Evolutionary conservation across 2,329 filamentous ascomycete genomes (phyloP).

Genomic region (Botrytis byssoidea): DNA sequence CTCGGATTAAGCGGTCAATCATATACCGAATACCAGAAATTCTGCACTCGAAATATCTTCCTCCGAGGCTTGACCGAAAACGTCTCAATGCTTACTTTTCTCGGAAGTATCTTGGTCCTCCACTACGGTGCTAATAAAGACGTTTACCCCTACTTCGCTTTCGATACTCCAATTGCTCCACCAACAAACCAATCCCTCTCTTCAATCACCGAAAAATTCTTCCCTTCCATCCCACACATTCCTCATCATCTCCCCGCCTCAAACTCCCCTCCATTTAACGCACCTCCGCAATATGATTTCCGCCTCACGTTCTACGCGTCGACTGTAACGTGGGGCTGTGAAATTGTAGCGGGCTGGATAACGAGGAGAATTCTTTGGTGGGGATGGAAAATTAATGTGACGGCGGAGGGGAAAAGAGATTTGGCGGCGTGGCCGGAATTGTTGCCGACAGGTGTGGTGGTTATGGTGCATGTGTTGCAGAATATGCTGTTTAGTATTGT

Average conservation of each 20-base stretch:
- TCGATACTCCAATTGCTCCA: conserved; percentile 45
- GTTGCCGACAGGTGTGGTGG: conserved; percentile 62
- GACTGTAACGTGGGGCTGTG: conserved; percentile 64
- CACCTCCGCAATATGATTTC: conserved; percentile 55
- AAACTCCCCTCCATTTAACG: conserved; percentile 31
- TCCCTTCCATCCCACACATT: not conserved
- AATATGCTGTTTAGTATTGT: conserved; percentile 73
- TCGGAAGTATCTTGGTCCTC: conserved; percentile 63
- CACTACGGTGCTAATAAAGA: conserved; percentile 67
- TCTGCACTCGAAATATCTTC: conserved; percentile 64
- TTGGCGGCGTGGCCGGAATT: conserved; percentile 66
- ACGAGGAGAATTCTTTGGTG: conserved; percentile 57
- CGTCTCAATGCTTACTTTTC: conserved; percentile 65
- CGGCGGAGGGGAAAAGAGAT: conserved; percentile 63
- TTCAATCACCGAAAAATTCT: not conserved
- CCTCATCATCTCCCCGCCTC: not conserved
- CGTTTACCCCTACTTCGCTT: conserved; percentile 69
- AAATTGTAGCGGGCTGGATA: conserved; percentile 60
- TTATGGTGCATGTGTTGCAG: conserved; percentile 66
- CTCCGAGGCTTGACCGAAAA: conserved; percentile 67
- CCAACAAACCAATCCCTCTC: conserved; percentile 20
- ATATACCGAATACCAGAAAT: conserved; percentile 64
- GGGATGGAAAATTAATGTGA: conserved; percentile 61
- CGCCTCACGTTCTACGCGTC: conserved; percentile 62
- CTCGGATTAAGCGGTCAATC: conserved; percentile 57